A percentile compares a stretch with the other conserved stretches of the same genome.
Evolutionary conservation across 2,329 filamentous ascomycete species (phyloP).

Genomic region (Onygenales sp.): DNA sequence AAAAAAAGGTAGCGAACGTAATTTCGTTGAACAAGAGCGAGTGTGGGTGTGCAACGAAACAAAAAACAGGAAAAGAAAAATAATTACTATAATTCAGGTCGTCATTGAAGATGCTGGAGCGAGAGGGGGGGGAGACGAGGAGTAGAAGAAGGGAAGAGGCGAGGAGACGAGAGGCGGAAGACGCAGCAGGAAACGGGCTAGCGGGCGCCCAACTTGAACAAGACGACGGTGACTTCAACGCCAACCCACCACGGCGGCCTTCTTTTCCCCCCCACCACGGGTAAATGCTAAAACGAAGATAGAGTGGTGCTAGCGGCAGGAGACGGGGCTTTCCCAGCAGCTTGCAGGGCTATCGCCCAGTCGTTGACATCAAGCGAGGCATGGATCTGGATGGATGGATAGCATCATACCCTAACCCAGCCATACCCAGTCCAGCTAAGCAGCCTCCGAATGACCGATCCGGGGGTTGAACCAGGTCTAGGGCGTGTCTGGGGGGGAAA

Average conservation of each 20-base stretch:
- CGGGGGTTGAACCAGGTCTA: too few relatives aligned
- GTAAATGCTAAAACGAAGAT: slow-evolving; percentile 9
- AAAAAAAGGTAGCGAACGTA: slow-evolving; percentile 30
- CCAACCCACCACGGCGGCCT: not conserved
- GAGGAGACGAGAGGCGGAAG: slow-evolving; percentile 1
- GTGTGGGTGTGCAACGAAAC: slow-evolving; percentile 14
- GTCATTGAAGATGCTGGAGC: slow-evolving; percentile 13
- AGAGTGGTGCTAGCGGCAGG: too few relatives aligned
- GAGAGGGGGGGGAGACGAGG: slow-evolving; percentile 14
- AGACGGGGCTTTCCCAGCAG: too few relatives aligned
- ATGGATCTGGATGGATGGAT: too few relatives aligned
- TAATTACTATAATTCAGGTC: slow-evolving; percentile 2
- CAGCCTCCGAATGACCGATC: too few relatives aligned
- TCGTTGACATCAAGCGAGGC: too few relatives aligned
- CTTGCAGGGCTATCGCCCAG: too few relatives aligned
- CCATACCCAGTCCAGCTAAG: too few relatives aligned
- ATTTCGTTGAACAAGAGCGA: slow-evolving; percentile 27
- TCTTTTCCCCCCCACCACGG: slow-evolving; percentile 11
- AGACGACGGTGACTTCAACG: not conserved
- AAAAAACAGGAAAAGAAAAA: slow-evolving; percentile 5
- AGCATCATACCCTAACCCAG: too few relatives aligned
- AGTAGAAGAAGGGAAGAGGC: slow-evolving; percentile 7
- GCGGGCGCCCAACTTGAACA: not conserved
- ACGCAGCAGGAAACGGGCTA: not conserved
- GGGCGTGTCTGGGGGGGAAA: too few relatives aligned